phyloP scores from a whole-genome alignment of 1,139 yeast genomes.

The Pichia sp. region DNA sequence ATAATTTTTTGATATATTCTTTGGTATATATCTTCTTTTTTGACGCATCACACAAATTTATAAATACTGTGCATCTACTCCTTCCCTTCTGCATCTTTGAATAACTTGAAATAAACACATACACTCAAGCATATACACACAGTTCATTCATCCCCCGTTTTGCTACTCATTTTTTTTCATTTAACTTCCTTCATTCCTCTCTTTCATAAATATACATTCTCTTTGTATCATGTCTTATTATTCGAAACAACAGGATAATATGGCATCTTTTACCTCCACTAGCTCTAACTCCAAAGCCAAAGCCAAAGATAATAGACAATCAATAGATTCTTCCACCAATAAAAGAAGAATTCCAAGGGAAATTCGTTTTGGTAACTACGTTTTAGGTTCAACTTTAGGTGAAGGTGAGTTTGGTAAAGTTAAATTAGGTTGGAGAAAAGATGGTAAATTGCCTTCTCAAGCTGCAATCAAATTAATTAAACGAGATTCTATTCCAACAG shows the following conservation, averaged over 20 bases:
- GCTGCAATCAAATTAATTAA: slow-evolving; percentile 92
- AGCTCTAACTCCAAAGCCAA: neutral
- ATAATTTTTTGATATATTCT: no score
- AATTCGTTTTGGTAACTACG: slow-evolving; percentile 78
- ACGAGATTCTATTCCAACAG: slow-evolving; percentile 77
- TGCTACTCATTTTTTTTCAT: no score
- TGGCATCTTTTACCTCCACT: neutral
- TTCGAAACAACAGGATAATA: neutral
- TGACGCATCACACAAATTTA: no score
- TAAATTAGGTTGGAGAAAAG: slow-evolving; percentile 92
- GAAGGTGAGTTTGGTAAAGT: slow-evolving; percentile 98
- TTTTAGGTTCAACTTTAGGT: slow-evolving; percentile 90
- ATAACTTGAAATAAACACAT: no score
- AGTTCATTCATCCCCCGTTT: no score
- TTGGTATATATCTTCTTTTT: no score
- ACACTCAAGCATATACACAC: no score
- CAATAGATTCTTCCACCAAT: slow-evolving; percentile 4
- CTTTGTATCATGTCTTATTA: neutral
- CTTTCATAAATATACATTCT: neutral
- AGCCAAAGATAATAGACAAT: slow-evolving; percentile 6
- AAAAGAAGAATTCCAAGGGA: slow-evolving; percentile 39
- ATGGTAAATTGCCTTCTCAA: slow-evolving; percentile 69
- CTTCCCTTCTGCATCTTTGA: no score
- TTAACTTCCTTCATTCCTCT: neutral
- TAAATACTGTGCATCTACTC: no score